Evolutionary conservation across 2,329 filamentous ascomycete species (phyloP).

Genomic region (Chrysosporium keratinophilum): DNA sequence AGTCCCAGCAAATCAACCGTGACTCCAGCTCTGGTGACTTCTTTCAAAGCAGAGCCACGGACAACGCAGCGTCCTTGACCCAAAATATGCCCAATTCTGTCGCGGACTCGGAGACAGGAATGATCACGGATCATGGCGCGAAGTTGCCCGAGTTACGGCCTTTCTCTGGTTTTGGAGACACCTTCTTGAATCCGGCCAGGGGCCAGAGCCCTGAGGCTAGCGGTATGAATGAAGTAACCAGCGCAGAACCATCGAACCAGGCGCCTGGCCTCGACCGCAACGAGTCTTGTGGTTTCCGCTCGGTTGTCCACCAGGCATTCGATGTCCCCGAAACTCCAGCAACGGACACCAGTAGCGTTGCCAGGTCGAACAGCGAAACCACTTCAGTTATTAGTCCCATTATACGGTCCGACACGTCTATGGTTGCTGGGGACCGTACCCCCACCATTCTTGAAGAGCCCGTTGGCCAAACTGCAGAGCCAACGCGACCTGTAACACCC

Average conservation of each 20-base stretch:
- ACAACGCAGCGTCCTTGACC: neutral
- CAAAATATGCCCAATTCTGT: neutral
- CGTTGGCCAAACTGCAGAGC: slow-evolving; percentile 14
- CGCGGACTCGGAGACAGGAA: neutral
- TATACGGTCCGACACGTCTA: slow-evolving; percentile 40
- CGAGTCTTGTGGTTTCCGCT: slow-evolving; percentile 46
- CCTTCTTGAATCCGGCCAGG: slow-evolving; percentile 19
- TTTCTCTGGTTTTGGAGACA: slow-evolving; percentile 26
- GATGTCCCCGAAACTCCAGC: slow-evolving; percentile 47
- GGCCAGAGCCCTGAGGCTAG: neutral
- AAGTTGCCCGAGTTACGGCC: slow-evolving; percentile 2
- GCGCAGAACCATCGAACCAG: slow-evolving; percentile 15
- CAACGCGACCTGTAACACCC: slow-evolving; percentile 15
- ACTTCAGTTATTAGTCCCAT: slow-evolving; percentile 57
- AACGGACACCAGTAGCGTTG: slow-evolving; percentile 45
- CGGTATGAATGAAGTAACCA: slow-evolving; percentile 13
- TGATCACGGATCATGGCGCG: neutral
- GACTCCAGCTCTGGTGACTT: neutral
- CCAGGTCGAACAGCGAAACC: slow-evolving; percentile 52
- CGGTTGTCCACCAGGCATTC: slow-evolving; percentile 56
- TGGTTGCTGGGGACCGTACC: slow-evolving; percentile 31
- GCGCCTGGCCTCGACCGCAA: slow-evolving; percentile 39
- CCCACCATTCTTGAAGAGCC: slow-evolving; percentile 16
- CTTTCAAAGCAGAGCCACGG: neutral
- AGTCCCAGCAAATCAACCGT: neutral